Evolutionary conservation across 768 basidiomycete genomes (phyloP).

Genomic region (Mycena vulgaris): DNA sequence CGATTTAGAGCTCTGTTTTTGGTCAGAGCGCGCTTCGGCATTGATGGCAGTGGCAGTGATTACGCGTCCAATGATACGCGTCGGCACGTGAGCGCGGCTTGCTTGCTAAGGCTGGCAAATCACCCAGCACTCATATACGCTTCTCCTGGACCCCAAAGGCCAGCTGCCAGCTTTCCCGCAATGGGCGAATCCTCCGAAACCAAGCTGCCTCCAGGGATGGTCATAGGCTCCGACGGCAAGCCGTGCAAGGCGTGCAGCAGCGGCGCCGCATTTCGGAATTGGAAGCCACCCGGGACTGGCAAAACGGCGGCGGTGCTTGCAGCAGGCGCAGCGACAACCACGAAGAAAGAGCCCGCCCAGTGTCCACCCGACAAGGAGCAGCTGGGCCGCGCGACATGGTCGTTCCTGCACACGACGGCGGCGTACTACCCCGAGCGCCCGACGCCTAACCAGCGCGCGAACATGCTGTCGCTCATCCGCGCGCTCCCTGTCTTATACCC

Average conservation of each 20-base stretch:
- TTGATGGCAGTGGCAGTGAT: no score
- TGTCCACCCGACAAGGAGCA: conserved; percentile 94
- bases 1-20: no score
- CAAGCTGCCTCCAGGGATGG: conserved; percentile 83
- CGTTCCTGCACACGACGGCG: conserved; percentile 95
- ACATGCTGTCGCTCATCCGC: conserved; percentile 87
- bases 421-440: conserved; percentile 95
- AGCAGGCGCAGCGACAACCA: conserved; percentile 51
- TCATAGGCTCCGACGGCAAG: conserved; percentile 94
- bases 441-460: conserved; percentile 78
- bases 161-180: no score
- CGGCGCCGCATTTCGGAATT: conserved; percentile 73
- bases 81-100: conserved; percentile 8
- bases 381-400: conserved; percentile 95
- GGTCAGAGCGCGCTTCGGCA: no score
- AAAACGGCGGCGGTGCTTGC: conserved; percentile 51
- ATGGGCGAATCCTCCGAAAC: conserved; percentile 12
- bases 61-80: no score
- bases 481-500: conserved; percentile 91
- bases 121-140: neutral
- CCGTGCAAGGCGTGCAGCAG: conserved; percentile 92
- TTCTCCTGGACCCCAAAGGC: no score
- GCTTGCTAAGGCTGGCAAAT: conserved; percentile 10
- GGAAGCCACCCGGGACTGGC: conserved; percentile 73
- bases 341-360: conserved; percentile 64